Evolutionary conservation across 139 green algal genomes (phyloP).

Genomic region (Haematococcus lacustris): DNA sequence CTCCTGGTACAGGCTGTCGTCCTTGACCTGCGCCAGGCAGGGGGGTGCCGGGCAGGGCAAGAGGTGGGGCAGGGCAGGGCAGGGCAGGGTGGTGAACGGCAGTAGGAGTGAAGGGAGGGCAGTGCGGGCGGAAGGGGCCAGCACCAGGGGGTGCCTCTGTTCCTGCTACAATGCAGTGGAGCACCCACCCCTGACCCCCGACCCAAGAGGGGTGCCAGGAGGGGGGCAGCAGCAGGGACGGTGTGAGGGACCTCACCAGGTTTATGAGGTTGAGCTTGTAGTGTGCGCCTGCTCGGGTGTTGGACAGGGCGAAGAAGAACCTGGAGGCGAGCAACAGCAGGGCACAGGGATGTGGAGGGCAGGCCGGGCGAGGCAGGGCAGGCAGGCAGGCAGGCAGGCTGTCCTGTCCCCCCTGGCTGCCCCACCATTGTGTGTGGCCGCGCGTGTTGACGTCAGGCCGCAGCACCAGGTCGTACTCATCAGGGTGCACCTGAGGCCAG

Average conservation of each 20-base stretch:
- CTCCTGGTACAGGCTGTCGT: slow-evolving; percentile 53
- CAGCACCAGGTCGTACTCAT: slow-evolving; percentile 72
- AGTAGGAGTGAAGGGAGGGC: too few species aligned
- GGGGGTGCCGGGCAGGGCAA: too few species aligned
- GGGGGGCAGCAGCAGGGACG: too few species aligned
- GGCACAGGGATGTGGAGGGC: not conserved
- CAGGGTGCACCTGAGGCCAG: slow-evolving; percentile 52
- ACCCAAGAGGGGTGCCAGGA: too few species aligned
- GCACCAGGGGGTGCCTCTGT: too few species aligned
- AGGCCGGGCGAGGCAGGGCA: not conserved
- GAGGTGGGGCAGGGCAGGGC: too few species aligned
- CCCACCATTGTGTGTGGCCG: slow-evolving; percentile 56
- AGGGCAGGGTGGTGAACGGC: too few species aligned
- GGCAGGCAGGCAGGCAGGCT: not conserved
- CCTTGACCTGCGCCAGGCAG: too few species aligned
- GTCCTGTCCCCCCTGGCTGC: not conserved
- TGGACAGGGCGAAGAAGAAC: slow-evolving; percentile 56
- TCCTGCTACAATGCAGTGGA: too few species aligned
- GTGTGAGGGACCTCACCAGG: too few species aligned
- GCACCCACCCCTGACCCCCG: too few species aligned
- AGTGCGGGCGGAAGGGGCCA: too few species aligned
- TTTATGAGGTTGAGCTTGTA: slow-evolving; percentile 77
- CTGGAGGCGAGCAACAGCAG: not conserved
- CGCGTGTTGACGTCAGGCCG: slow-evolving; percentile 58
- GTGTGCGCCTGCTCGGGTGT: slow-evolving; percentile 26